Evolutionary conservation across 139 green algal species (phyloP).

Genomic region (Volvox africanus): DNA sequence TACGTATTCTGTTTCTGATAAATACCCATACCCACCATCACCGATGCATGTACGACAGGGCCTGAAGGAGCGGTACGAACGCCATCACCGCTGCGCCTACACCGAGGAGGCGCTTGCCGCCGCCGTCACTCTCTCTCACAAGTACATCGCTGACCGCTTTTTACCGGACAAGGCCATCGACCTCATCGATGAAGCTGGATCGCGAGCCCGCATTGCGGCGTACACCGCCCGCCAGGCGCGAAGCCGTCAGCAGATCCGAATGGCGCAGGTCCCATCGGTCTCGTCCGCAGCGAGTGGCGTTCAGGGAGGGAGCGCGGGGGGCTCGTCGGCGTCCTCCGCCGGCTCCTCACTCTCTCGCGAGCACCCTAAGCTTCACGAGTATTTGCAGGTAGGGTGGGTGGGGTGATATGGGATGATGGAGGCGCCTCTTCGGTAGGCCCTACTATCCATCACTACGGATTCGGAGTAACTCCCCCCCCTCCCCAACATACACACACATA

Average conservation of each 20-base stretch:
- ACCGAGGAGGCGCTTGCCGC: conserved; percentile 70
- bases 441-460: no score
- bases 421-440: no score
- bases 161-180: conserved; percentile 99
- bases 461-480: no score
- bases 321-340: no score
- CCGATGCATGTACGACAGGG: conserved; percentile 30
- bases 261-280: background rate
- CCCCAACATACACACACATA: no score
- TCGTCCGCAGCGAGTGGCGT: no score
- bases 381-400: conserved; percentile 59
- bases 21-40: no score
- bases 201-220: conserved; percentile 84
- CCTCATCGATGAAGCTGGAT: conserved; percentile 97
- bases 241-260: conserved; percentile 10
- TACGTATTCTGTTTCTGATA: no score
- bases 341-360: background rate
- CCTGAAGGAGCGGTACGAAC: conserved; percentile 86
- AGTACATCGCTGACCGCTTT: conserved; percentile 87
- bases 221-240: conserved; percentile 70
- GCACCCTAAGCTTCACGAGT: conserved; percentile 53
- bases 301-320: background rate
- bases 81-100: conserved; percentile 85
- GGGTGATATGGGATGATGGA: no score
- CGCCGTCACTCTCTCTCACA: conserved; percentile 65